Evolutionary conservation across 2,329 filamentous ascomycete species (phyloP).

Genomic region (Monosporascus sp.): DNA sequence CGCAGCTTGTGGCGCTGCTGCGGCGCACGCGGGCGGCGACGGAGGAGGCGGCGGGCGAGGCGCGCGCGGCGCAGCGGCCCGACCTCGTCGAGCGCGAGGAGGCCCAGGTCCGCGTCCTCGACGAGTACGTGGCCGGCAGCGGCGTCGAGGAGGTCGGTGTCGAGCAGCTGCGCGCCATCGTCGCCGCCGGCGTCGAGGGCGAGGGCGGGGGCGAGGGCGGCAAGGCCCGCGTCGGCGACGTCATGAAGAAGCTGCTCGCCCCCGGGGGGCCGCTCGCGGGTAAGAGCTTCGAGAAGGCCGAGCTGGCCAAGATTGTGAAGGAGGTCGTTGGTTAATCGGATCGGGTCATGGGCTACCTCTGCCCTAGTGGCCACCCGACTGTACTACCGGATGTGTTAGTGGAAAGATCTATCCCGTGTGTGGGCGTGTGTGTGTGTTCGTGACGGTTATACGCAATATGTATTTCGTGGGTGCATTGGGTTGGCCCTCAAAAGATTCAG

Average conservation of each 20-base stretch:
- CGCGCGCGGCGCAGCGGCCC: constrained; percentile 55
- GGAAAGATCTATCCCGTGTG: background rate
- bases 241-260: constrained; percentile 57
- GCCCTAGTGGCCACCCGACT: no score
- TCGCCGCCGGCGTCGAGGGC: constrained; percentile 44
- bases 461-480: no score
- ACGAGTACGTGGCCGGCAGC: constrained; percentile 58
- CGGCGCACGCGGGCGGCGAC: constrained; percentile 56
- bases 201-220: constrained; percentile 31
- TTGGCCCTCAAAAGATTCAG: no score
- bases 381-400: no score
- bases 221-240: constrained; percentile 51
- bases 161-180: constrained; percentile 51
- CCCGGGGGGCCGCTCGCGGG: constrained; percentile 52
- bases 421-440: no score
- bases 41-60: constrained; percentile 58
- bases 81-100: constrained; percentile 70
- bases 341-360: no score
- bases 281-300: constrained; percentile 58
- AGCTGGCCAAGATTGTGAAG: constrained; percentile 58
- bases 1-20: constrained; percentile 62
- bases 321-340: constrained; percentile 25
- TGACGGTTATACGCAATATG: background rate
- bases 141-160: constrained; percentile 54
- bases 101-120: constrained; percentile 57